Evolutionary conservation across 169 alveolate genomes (phyloP).

Genomic region (Hepatocystis sp.): DNA sequence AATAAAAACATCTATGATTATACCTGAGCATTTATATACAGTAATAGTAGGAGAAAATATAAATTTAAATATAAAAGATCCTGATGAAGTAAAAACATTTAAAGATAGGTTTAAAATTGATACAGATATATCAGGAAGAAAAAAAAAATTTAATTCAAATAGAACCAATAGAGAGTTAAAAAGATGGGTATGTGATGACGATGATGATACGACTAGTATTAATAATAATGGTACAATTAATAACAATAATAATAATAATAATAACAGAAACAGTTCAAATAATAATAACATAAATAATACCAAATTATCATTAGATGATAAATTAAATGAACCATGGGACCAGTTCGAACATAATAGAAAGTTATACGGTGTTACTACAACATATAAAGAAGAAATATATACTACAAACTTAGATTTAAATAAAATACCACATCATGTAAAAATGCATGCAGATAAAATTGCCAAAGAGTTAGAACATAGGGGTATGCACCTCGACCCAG

Average conservation of each 20-base stretch:
- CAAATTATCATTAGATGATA: conserved; percentile 44
- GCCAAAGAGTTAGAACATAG: conserved; percentile 82
- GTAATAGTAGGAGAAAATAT: conserved; percentile 45
- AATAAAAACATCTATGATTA: conserved; percentile 63
- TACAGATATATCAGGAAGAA: conserved; percentile 60
- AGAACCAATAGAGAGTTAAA: conserved; percentile 66
- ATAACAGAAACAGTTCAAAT: too few relatives aligned
- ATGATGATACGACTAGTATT: too few relatives aligned
- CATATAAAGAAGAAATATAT: conserved; percentile 83
- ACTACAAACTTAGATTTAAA: conserved; percentile 81
- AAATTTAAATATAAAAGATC: conserved; percentile 55
- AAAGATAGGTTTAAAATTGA: conserved; percentile 48
- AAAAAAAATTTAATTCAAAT: conserved; percentile 29
- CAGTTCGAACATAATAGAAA: conserved; percentile 71
- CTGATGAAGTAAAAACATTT: conserved; percentile 25
- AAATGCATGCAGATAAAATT: conserved; percentile 78
- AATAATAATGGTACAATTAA: too few relatives aligned
- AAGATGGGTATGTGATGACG: conserved; percentile 76
- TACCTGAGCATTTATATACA: conserved; percentile 46
- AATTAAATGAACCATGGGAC: conserved; percentile 73
- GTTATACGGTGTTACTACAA: conserved; percentile 62
- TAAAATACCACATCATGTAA: conserved; percentile 81
- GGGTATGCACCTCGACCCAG: conserved; percentile 77
- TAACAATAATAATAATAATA: too few relatives aligned
- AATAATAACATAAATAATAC: conserved; percentile 2